Base-by-base conservation (phyloP, 1,139 yeast species). In the Taphrina confusa region DNA sequence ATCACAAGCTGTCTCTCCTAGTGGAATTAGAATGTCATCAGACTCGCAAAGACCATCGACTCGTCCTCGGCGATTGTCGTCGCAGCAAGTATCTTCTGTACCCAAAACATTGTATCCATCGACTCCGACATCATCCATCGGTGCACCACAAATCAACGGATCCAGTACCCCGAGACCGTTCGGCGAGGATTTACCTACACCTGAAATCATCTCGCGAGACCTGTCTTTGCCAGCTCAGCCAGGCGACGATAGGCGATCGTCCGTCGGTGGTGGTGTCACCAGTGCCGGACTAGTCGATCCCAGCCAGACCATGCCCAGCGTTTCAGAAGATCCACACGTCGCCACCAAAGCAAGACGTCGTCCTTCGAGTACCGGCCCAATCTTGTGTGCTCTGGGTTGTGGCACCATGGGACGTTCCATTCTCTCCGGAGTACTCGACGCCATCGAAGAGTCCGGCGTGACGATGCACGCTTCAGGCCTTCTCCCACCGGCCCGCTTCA, bases 331-430 rank as follows among this genome's bases (percentile, higher is more conserved):
- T 25, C 11, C 23, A 2, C 52, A 31, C 31, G 23, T 45, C 36
- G 16, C n/a, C 25, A 28, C 36, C 23, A 45, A 45, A 3, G 22
- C 50, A 5, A 12, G 52, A 8, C 39, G 52, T 14, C 27, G 52
- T 25, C 52, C 52, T 5, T 47, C 52, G 30, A 20, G 37, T n/a
- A 47, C 52, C n/a, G 52, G 52, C 4, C 52, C 52, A 27, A 86
- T 92, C 2, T 76, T 92, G 61, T 80, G 94, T 16, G 84, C 92
- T 27, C 78, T 92, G 62, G 99, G 97, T 46, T 83, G 95, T 68
- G 99, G 99, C 62, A 91, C 88, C 61, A 88, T 92, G 92, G 97
- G 98, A 62, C 86, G 94, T 31, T 97, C 98, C n/a, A 89, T 92
- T 50, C 80, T 87, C 40, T 80, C 89, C 14, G 96, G 97, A 20